Conservation (phyloP, 495 filamentous ascomycete species). For the Penicillium paradoxum region DNA sequence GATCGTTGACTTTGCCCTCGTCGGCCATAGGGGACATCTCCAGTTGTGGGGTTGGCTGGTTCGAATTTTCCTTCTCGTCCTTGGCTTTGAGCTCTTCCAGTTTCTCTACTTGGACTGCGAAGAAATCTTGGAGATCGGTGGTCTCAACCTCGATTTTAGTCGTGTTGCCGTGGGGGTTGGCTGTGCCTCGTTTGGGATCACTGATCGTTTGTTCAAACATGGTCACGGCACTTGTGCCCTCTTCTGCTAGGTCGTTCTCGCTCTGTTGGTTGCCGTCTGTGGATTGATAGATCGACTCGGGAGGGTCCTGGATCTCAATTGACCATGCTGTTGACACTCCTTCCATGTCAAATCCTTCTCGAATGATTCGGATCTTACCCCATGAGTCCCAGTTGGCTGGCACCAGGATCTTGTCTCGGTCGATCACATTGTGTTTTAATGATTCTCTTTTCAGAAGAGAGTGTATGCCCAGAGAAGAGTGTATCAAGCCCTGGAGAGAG, state of each 20-base stretch:
- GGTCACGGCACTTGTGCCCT: conserved; percentile 54
- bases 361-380: conserved; percentile 90
- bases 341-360: conserved; percentile 94
- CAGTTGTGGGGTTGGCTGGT: conserved; percentile 36
- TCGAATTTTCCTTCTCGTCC: conserved; percentile 54
- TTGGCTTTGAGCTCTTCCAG: conserved; percentile 64
- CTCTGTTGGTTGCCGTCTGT: conserved; percentile 13
- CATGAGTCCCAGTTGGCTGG: conserved; percentile 98
- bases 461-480: conserved; percentile 83
- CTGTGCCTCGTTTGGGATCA: conserved; percentile 59
- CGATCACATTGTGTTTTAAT: conserved; percentile 91
- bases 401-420: conserved; percentile 89
- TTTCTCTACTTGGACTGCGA: conserved; percentile 63
- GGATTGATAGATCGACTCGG: conserved; percentile 30
- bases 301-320: conserved; percentile 64
- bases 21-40: conserved; percentile 45
- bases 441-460: conserved; percentile 78
- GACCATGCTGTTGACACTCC: conserved; percentile 78
- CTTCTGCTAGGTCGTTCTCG: conserved; percentile 29
- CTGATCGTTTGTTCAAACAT: conserved; percentile 77
- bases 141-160: conserved; percentile 60
- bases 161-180: conserved; percentile 43
- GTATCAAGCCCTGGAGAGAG: conserved; percentile 74
- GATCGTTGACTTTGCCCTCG: conserved; percentile 68
- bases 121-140: conserved; percentile 75